Conservation (phyloP, 2,329 filamentous ascomycete genomes). For the Arthrobotrys megalospora region DNA sequence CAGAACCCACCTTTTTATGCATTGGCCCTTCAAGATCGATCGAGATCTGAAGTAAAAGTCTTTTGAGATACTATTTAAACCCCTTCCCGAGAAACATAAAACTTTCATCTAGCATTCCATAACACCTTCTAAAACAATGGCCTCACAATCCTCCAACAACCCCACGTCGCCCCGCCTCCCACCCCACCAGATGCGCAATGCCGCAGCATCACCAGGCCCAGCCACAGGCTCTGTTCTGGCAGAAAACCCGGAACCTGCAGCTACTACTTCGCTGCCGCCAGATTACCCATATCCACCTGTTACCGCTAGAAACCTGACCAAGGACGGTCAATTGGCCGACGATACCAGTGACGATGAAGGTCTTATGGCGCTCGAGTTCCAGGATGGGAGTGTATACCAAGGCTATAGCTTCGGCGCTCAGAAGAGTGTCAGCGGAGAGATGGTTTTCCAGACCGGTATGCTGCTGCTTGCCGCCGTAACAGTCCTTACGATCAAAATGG, state of each 20-base stretch:
- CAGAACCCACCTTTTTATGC: conserved; percentile 25
- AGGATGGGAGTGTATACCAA: conserved; percentile 91
- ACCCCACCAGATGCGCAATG: conserved; percentile 60
- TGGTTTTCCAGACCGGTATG: conserved; percentile 99
- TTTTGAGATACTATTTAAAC: conserved; percentile 1
- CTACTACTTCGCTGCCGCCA: conserved; percentile 6
- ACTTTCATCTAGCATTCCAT: conserved; percentile 13
- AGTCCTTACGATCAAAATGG: not conserved
- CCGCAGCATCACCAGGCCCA: conserved; percentile 50
- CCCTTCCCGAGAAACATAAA: not conserved
- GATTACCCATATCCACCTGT: conserved; percentile 69
- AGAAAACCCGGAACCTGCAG: conserved; percentile 51
- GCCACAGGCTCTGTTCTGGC: conserved; percentile 56
- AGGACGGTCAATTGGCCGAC: conserved; percentile 61
- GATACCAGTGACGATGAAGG: conserved; percentile 72
- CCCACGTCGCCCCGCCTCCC: conserved; percentile 59
- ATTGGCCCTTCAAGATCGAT: conserved; percentile 44
- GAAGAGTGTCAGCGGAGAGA: conserved; percentile 94
- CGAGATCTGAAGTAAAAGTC: conserved; percentile 21
- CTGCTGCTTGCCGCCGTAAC: conserved; percentile 2
- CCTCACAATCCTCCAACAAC: conserved; percentile 57
- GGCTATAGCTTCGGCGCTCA: conserved; percentile 96
- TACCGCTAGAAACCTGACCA: conserved; percentile 72
- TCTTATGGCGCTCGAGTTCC: conserved; percentile 88
- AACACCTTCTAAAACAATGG: conserved; percentile 30